Evolutionary conservation across 768 basidiomycete species (phyloP).

Genomic region (Suillus alpinus): DNA sequence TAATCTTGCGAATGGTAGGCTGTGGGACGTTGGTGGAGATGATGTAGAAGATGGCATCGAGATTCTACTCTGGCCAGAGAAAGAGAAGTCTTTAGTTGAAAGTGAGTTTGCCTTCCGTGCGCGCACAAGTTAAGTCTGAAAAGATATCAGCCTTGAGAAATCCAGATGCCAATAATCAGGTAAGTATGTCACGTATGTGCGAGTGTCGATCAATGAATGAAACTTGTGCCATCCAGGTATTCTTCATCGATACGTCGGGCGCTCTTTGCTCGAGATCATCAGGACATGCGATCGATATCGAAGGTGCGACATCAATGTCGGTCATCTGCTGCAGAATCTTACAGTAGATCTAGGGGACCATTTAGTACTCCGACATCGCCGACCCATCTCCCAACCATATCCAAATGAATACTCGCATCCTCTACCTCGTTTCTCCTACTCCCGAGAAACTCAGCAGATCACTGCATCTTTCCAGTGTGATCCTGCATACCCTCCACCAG

Average conservation of each 20-base stretch:
- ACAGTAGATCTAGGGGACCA: constrained; percentile 45
- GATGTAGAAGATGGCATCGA: constrained; percentile 38
- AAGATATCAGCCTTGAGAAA: constrained; percentile 53
- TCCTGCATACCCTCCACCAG: constrained; percentile 54
- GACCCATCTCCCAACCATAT: constrained; percentile 73
- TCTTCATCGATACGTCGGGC: constrained; percentile 78
- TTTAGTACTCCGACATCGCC: constrained; percentile 72
- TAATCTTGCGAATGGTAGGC: constrained; percentile 31
- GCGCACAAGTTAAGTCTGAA: not conserved
- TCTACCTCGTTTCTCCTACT: constrained; percentile 67
- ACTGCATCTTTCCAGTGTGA: constrained; percentile 58
- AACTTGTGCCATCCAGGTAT: constrained; percentile 50
- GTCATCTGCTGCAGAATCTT: constrained; percentile 6
- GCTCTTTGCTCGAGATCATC: constrained; percentile 74
- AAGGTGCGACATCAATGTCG: constrained; percentile 44
- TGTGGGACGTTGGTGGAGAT: constrained; percentile 35
- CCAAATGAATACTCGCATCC: constrained; percentile 79
- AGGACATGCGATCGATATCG: constrained; percentile 80
- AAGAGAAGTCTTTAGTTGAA: constrained; percentile 76
- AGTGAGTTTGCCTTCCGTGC: constrained; percentile 39
- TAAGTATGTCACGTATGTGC: constrained; percentile 18
- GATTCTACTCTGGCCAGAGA: constrained; percentile 67
- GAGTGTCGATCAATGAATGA: not conserved
- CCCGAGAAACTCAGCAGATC: constrained; percentile 53
- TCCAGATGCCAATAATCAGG: constrained; percentile 75